phyloP scores from a whole-genome alignment of 2,329 filamentous ascomycete species.

The Kalmusia sp. region DNA sequence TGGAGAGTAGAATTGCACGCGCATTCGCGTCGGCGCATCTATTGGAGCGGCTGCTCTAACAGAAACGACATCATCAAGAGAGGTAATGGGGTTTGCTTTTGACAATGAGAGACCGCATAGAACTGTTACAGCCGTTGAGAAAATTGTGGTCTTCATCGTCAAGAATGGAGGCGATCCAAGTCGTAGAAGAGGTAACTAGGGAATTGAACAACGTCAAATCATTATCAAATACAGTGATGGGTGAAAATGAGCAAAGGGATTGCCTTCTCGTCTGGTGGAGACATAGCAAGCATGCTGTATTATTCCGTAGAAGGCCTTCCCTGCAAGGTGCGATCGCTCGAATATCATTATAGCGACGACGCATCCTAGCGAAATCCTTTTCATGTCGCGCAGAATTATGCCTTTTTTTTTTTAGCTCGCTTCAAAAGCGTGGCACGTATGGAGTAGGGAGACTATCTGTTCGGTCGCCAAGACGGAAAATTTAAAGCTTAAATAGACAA shows the following conservation, averaged over 20 bases:
- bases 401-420: not conserved
- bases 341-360: not conserved
- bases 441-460: not conserved
- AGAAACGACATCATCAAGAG: not conserved
- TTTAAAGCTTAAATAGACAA: not conserved
- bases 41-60: not conserved
- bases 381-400: not conserved
- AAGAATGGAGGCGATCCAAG: not conserved
- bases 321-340: not conserved
- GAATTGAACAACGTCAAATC: not conserved
- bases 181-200: not conserved
- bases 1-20: conserved; percentile 1
- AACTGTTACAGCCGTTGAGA: not conserved
- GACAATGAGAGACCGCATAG: not conserved
- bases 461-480: not conserved
- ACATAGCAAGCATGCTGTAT: not conserved
- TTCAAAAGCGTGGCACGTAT: not conserved
- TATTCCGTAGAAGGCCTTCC: not conserved
- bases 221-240: not conserved
- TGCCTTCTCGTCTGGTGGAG: not conserved
- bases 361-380: not conserved
- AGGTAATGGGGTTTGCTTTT: not conserved
- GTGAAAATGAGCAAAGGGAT: not conserved
- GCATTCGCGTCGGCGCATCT: not conserved
- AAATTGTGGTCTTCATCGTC: not conserved